These are phyloP conservation scores for Neotropicomus parvogracilis DNA, from an alignment of 1,284 basidiomycete species.

Conservation along the genomic window DNA sequence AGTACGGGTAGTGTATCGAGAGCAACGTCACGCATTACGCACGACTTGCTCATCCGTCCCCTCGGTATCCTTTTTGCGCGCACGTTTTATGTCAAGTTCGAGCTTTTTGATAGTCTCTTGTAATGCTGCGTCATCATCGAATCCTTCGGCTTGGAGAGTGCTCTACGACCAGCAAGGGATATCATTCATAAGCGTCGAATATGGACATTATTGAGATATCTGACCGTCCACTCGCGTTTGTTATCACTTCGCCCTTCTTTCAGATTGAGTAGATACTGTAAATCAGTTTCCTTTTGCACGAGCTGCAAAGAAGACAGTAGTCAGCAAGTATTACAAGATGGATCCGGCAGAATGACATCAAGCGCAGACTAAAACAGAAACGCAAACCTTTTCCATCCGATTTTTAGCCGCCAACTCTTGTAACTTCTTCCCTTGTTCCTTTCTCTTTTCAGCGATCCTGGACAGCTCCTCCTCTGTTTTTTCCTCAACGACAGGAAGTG, in stretches of 20 bases:
- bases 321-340: background rate
- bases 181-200: background rate
- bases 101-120: conserved; percentile 79
- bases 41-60: conserved; percentile 57
- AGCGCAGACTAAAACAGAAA: background rate
- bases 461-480: conserved; percentile 91
- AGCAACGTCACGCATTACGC: conserved; percentile 18
- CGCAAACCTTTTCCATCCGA: conserved; percentile 76
- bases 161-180: conserved; percentile 37
- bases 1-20: background rate
- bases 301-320: conserved; percentile 41
- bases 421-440: conserved; percentile 82
- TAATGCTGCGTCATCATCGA: conserved; percentile 63
- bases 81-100: conserved; percentile 63
- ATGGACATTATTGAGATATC: background rate
- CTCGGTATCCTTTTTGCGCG: conserved; percentile 70
- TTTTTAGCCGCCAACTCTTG: conserved; percentile 92
- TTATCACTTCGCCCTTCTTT: conserved; percentile 66
- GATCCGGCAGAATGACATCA: too few relatives aligned
- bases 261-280: conserved; percentile 69
- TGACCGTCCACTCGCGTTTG: conserved; percentile 73
- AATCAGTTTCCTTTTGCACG: conserved; percentile 77
- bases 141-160: conserved; percentile 67
- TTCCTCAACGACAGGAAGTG: conserved; percentile 67
- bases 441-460: conserved; percentile 72